Base-by-base conservation (phyloP, 2,329 filamentous ascomycete genomes). In the Xylariaceae sp. region DNA sequence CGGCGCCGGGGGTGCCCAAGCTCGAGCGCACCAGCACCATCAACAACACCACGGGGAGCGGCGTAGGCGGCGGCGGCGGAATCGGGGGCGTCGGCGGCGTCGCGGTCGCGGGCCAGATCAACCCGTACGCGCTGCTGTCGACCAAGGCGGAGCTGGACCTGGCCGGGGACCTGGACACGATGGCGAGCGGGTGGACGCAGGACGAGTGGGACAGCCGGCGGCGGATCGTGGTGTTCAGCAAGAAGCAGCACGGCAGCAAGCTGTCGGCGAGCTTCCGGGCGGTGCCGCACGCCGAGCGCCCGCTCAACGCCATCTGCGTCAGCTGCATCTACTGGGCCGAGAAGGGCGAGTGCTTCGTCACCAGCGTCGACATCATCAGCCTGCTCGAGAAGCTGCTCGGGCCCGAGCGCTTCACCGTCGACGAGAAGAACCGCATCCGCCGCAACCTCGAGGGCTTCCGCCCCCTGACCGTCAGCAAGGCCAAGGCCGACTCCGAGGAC, bases 271-370 rank as follows among this genome's bases (percentile, higher is more conserved):
- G 72, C 11, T 96, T 96, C 64, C 77, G 80, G 31, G 69, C 88
- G 0, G 80, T 95, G 29, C 71, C 83, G 12, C 77, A 78, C 11
- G 84, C 87, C 50, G 84, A 94, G 42, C 77, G 88, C 15, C 76
- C 81, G 1, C 77, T 80, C 3, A 84, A 90, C 63, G 88, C 83
- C 61, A 90, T 93, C 40, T 94, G 88, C 62, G 86, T 98, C 56
- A 95, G 89, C 60, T 98, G 92, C 67, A 98, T 98, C 53, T 89
- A 80, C 69, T 98, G 92, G 92, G 82, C 82, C 38, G 88, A 94
- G 60, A 93, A 88, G 62, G 68, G 79, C 30, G 85, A 94, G 51
- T 94, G 83, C 60, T 96, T 80, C 57, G 88, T 96, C 34, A 96
- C 92, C 3, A 95, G 89, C 33, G 92, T 98, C 13, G 92, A 98